A percentile compares a stretch with the other conserved stretches of the same genome.
phyloP scores from a whole-genome alignment of 2,329 filamentous ascomycete species.

The Tolypocladium sp. region DNA sequence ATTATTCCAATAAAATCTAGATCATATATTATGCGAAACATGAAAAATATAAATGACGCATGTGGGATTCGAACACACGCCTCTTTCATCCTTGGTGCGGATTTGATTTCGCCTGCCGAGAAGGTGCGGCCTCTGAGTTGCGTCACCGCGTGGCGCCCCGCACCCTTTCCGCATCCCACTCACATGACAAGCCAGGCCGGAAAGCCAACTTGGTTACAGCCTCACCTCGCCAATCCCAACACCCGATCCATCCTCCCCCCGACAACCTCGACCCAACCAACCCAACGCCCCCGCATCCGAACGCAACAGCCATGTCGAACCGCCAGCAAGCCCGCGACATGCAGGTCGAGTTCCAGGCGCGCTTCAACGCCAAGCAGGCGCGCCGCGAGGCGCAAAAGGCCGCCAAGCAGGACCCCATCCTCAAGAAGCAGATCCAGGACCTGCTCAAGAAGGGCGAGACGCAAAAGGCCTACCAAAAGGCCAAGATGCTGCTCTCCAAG shows the following conservation, averaged over 20 bases:
- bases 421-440: conserved; percentile 55
- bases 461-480: conserved; percentile 54
- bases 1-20: too few relatives aligned
- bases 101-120: too few relatives aligned
- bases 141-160: conserved; percentile 9
- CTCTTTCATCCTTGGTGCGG: too few relatives aligned
- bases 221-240: not conserved
- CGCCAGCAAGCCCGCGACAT: conserved; percentile 50
- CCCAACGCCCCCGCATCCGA: not conserved
- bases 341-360: conserved; percentile 55
- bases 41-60: too few relatives aligned
- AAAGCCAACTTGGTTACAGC: not conserved
- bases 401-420: conserved; percentile 48
- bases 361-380: conserved; percentile 55
- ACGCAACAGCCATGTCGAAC: conserved; percentile 43
- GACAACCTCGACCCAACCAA: not conserved
- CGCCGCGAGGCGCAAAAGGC: conserved; percentile 53
- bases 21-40: too few relatives aligned
- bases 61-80: too few relatives aligned
- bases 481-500: conserved; percentile 52
- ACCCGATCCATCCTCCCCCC: not conserved
- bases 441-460: conserved; percentile 55
- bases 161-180: conserved; percentile 1
- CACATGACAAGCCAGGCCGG: conserved; percentile 2
- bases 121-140: too few relatives aligned